Base-by-base conservation (phyloP, 768 basidiomycete species). In the Coprinopsis marcescibilis region DNA sequence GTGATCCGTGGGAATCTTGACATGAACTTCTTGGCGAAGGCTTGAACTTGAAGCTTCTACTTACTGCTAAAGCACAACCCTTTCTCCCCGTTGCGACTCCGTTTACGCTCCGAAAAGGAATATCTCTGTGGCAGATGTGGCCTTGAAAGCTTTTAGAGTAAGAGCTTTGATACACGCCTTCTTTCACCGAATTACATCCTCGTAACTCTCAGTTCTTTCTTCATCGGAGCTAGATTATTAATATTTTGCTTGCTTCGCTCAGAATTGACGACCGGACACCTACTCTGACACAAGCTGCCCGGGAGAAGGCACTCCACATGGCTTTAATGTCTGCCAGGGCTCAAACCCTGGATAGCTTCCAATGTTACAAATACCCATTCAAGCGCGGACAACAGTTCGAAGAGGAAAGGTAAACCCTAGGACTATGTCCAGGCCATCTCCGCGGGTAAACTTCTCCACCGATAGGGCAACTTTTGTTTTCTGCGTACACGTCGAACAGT, bases 271-370 rank as follows among this genome's bases (percentile, higher is more conserved):
- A n/a, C n/a, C n/a, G n/a, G 41, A 39, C 40, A 46, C 37, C 51
- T 52, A 50, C 46, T 51, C 51, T 57, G 60, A 59, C 59, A 58
- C 57, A 53, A 59, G 57, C 60, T 62, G 59, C 60, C 59, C 38
- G 15, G 36, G 36, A 48, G 43, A 39, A 34, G 32, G 20, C 24
- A 21, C 24, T 29, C 41, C 41, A 27, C 46, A 45, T 45, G 24
- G 25, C 48, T 54, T 55, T 53, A 46, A 59, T 53, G 55, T 53
- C 55, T 53, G 21, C 41, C 41, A 17, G 19, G 17, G 35, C 17
- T 19, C 6, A 37, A 37, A 32, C 8, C n/a, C 8, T n/a, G n/a
- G 8, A 32, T 8, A 8, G 11, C 35, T 37, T 37, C 35, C 11
- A 8, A 37, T 11, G 10, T 8, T 11, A 7, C 35, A 7, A 11